A percentile compares a stretch with the other conserved stretches of the same genome.
These are phyloP conservation scores for Letharia lupina DNA, from an alignment of 495 filamentous ascomycete genomes.

Conservation along the genomic window DNA sequence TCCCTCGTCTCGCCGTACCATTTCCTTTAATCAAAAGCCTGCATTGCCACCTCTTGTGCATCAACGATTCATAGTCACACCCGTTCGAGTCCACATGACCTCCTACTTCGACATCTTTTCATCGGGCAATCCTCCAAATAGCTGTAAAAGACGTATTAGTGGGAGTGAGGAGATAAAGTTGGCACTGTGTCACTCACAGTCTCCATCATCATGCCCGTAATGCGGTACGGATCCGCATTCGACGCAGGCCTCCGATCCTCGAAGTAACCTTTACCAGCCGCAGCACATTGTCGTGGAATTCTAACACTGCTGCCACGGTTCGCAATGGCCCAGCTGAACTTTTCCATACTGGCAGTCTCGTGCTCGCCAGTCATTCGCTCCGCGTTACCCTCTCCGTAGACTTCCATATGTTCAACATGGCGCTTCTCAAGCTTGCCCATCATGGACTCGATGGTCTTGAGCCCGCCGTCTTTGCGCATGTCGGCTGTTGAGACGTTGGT, in stretches of 20 bases:
- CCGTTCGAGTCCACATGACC: not conserved
- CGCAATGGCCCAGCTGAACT: constrained; percentile 91
- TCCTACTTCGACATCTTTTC: constrained; percentile 14
- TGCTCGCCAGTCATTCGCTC: constrained; percentile 87
- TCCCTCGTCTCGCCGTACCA: constrained; percentile 1
- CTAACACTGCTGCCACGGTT: constrained; percentile 92
- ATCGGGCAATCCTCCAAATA: constrained; percentile 24
- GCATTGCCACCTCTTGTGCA: constrained; percentile 1
- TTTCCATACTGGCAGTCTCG: constrained; percentile 90
- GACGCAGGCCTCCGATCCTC: constrained; percentile 92
- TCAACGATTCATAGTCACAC: constrained; percentile 9
- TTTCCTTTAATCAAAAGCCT: not conserved
- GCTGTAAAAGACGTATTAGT: constrained; percentile 11
- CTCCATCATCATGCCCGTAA: constrained; percentile 87
- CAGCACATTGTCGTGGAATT: constrained; percentile 81
- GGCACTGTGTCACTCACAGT: constrained; percentile 32
- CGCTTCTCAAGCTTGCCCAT: constrained; percentile 86
- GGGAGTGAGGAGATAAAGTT: not conserved
- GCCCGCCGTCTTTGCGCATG: constrained; percentile 86
- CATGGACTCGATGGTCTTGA: constrained; percentile 80
- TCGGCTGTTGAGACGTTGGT: constrained; percentile 83
- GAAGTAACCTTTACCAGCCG: constrained; percentile 96
- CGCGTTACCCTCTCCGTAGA: constrained; percentile 94
- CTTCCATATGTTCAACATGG: constrained; percentile 90
- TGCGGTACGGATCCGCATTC: constrained; percentile 95